A percentile compares a stretch with the other conserved stretches of the same genome.
These are phyloP conservation scores for Apiospora aurea DNA, from an alignment of 2,329 filamentous ascomycete species.

Conservation along the genomic window DNA sequence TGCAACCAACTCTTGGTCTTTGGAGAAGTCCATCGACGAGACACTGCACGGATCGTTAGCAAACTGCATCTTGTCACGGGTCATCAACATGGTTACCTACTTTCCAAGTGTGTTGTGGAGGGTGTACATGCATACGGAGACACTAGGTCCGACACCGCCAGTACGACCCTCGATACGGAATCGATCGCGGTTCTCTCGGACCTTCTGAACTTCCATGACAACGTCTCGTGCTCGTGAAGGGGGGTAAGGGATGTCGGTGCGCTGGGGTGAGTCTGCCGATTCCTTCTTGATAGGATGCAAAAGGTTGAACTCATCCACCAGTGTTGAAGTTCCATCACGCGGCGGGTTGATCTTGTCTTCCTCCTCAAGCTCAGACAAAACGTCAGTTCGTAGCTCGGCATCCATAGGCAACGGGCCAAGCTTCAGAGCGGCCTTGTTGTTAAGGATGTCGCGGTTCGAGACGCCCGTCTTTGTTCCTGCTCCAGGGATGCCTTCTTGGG, in stretches of 20 bases:
- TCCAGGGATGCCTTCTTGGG: conserved; percentile 70
- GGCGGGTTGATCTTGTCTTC: conserved; percentile 83
- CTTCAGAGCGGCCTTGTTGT: conserved; percentile 66
- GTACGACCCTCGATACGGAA: conserved; percentile 87
- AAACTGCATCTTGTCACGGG: background rate
- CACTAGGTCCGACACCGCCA: conserved; percentile 80
- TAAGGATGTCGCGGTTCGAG: conserved; percentile 65
- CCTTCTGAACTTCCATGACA: conserved; percentile 90
- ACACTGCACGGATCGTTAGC: conserved; percentile 59
- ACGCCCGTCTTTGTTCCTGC: conserved; percentile 62
- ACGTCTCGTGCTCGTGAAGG: conserved; percentile 90
- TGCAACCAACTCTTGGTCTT: conserved; percentile 86
- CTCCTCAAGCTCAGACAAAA: conserved; percentile 85
- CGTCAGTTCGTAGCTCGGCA: conserved; percentile 79
- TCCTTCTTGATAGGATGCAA: conserved; percentile 86
- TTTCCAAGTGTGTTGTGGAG: conserved; percentile 96
- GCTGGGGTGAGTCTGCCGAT: conserved; percentile 79
- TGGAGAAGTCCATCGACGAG: conserved; percentile 94
- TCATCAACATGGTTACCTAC: conserved; percentile 56
- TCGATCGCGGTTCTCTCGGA: conserved; percentile 90
- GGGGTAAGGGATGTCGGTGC: conserved; percentile 83
- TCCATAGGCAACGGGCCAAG: conserved; percentile 88
- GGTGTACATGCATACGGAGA: conserved; percentile 97
- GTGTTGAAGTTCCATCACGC: conserved; percentile 70
- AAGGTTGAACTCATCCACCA: conserved; percentile 87